Conservation (phyloP, 352 stramenopile genomes). For the Globisporangium irregulare region DNA sequence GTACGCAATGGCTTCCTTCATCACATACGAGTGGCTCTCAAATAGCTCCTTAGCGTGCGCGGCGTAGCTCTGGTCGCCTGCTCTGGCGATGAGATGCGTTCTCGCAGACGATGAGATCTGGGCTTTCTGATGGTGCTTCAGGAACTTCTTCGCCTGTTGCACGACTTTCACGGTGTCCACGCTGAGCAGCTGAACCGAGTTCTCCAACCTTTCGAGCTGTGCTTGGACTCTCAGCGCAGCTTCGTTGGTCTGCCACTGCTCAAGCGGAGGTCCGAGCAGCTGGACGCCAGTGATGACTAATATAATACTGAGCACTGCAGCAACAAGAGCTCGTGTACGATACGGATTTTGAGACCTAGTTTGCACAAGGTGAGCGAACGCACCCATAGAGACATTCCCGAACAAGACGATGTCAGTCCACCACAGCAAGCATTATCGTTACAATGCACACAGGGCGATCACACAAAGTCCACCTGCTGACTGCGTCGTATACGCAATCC, state of each 20-base stretch:
- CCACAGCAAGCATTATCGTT: not conserved
- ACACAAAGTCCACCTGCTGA: not conserved
- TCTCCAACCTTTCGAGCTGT: conserved; percentile 7
- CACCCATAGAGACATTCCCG: not conserved
- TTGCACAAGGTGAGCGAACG: not conserved
- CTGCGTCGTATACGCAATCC: not conserved
- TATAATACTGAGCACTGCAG: not conserved
- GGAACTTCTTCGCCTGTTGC: conserved; percentile 11
- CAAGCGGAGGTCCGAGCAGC: conserved; percentile 9
- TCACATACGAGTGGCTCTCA: conserved; percentile 6
- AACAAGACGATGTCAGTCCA: not conserved
- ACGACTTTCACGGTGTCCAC: conserved; percentile 11
- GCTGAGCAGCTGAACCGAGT: conserved; percentile 2
- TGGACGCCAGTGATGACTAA: not conserved
- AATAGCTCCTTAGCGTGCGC: conserved; percentile 12
- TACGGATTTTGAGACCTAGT: not conserved
- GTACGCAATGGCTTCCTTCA: conserved; percentile 14
- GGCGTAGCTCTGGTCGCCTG: not conserved
- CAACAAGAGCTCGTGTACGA: not conserved
- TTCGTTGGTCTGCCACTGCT: conserved; percentile 16
- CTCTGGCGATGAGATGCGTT: conserved; percentile 13
- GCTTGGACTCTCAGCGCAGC: not conserved
- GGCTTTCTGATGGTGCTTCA: conserved; percentile 15
- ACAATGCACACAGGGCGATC: not conserved
- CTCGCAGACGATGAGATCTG: conserved; percentile 7